A percentile compares a stretch with the other conserved stretches of the same genome.
phyloP scores from a whole-genome alignment of 805 yeast species.

The Metschnikowia lachancei region DNA sequence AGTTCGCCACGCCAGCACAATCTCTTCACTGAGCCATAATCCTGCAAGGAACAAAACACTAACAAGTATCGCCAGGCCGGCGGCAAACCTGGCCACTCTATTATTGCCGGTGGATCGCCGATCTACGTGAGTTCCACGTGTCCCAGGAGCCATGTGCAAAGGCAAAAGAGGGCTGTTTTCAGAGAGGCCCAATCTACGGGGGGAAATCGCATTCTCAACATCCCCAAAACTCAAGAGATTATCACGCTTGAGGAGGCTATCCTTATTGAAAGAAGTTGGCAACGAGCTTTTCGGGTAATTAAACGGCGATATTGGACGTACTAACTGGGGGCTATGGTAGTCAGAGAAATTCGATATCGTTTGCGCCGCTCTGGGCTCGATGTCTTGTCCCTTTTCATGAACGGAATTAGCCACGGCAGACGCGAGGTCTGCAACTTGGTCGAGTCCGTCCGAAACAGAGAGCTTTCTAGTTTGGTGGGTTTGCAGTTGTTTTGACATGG shows the following conservation, averaged over 20 bases:
- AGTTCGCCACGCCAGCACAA: slow-evolving; percentile 5
- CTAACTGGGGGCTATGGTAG: slow-evolving; percentile 1
- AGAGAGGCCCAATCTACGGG: slow-evolving; percentile 1
- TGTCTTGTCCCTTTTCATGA: background rate
- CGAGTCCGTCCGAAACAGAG: slow-evolving; percentile 20
- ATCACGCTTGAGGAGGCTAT: background rate
- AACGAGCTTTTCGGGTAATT: background rate
- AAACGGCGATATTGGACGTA: background rate
- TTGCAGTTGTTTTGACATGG: slow-evolving; percentile 1
- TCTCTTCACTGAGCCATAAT: slow-evolving; percentile 9
- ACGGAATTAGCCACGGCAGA: slow-evolving; percentile 17
- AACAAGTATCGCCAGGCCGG: slow-evolving; percentile 10
- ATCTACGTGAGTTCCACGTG: background rate
- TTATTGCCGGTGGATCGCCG: background rate
- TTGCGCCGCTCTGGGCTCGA: background rate
- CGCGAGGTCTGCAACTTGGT: slow-evolving; percentile 27
- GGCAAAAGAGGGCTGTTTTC: slow-evolving; percentile 10
- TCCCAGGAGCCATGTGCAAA: background rate
- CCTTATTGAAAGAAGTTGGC: slow-evolving; percentile 1
- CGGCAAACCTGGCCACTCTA: slow-evolving; percentile 2
- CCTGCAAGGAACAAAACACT: slow-evolving; percentile 7
- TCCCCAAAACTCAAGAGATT: slow-evolving; percentile 1
- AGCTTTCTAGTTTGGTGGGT: background rate
- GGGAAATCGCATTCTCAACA: slow-evolving; percentile 3
- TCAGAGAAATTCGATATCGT: slow-evolving; percentile 1